These are phyloP conservation scores for Thielaviopsis euricoi DNA, from an alignment of 2,329 filamentous ascomycete species.

Conservation along the genomic window DNA sequence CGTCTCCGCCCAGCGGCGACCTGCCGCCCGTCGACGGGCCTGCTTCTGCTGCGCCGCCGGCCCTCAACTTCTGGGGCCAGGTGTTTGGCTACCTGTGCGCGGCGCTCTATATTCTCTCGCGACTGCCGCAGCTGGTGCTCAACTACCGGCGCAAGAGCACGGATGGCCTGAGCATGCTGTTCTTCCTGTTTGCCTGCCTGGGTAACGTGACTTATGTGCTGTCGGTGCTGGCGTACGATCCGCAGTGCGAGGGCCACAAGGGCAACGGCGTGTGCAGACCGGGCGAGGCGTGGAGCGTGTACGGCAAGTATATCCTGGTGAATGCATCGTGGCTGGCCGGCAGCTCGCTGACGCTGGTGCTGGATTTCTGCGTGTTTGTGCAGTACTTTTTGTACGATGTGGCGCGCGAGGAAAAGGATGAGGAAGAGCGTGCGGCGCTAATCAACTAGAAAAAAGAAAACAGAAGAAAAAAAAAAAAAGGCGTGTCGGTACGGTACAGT, in stretches of 20 bases:
- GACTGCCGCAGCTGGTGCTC: slow-evolving; percentile 76
- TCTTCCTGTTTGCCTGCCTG: slow-evolving; percentile 91
- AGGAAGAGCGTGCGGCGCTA: slow-evolving; percentile 1
- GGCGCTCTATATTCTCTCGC: slow-evolving; percentile 71
- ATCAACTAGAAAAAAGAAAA: background rate
- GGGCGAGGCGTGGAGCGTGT: slow-evolving; percentile 51
- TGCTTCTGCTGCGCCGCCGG: slow-evolving; percentile 23
- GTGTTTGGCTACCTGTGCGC: slow-evolving; percentile 90
- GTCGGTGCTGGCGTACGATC: slow-evolving; percentile 80
- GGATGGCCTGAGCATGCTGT: slow-evolving; percentile 82
- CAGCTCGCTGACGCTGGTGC: slow-evolving; percentile 68
- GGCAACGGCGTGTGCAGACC: slow-evolving; percentile 34
- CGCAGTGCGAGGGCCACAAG: slow-evolving; percentile 33
- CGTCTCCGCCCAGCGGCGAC: slow-evolving; percentile 15
- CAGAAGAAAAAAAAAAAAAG: too few species aligned
- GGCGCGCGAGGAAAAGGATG: slow-evolving; percentile 22
- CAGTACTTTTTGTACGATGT: slow-evolving; percentile 78
- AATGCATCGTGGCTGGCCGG: slow-evolving; percentile 85
- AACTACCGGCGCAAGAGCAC: slow-evolving; percentile 89
- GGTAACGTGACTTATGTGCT: slow-evolving; percentile 90
- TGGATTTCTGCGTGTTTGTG: slow-evolving; percentile 75
- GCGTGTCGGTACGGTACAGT: too few species aligned
- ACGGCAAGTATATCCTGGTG: slow-evolving; percentile 69
- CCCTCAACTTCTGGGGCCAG: slow-evolving; percentile 66
- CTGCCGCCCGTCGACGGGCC: slow-evolving; percentile 21